Conservation (phyloP, 805 yeast species). For the Sungouiozyma intestinalis region DNA sequence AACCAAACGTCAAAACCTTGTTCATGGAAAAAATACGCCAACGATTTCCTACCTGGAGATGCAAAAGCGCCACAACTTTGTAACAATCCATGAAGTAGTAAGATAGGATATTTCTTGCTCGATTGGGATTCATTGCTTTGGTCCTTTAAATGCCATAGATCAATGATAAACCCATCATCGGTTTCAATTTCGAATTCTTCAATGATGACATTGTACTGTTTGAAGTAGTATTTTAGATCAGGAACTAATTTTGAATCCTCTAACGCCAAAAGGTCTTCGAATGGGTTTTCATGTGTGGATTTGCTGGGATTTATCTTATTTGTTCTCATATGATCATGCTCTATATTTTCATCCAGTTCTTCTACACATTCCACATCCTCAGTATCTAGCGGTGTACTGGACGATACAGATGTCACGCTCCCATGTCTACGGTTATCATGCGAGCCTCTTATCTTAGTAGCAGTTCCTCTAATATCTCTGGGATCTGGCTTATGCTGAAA, state of each 20-base stretch:
- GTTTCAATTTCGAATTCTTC: slow-evolving; percentile 55
- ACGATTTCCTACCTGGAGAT: slow-evolving; percentile 69
- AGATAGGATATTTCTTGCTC: slow-evolving; percentile 44
- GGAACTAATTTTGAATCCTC: slow-evolving; percentile 32
- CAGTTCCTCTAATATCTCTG: slow-evolving; percentile 23
- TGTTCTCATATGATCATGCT: slow-evolving; percentile 23
- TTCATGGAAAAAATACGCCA: slow-evolving; percentile 47
- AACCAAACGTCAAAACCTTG: slow-evolving; percentile 81
- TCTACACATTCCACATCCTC: slow-evolving; percentile 8
- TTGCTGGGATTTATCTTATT: slow-evolving; percentile 2
- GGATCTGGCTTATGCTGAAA: slow-evolving; percentile 18
- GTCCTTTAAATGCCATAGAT: slow-evolving; percentile 39
- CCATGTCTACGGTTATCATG: slow-evolving; percentile 6
- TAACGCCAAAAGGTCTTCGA: slow-evolving; percentile 15
- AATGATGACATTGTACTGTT: slow-evolving; percentile 48
- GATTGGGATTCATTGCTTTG: slow-evolving; percentile 10
- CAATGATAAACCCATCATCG: slow-evolving; percentile 68
- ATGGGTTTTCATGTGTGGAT: slow-evolving; percentile 17
- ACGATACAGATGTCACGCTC: slow-evolving; percentile 12
- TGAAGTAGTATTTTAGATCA: slow-evolving; percentile 59
- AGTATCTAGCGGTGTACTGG: slow-evolving; percentile 14
- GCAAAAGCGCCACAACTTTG: slow-evolving; percentile 82
- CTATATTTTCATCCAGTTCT: slow-evolving; percentile 20
- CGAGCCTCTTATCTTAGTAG: slow-evolving; percentile 8
- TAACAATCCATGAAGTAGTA: slow-evolving; percentile 76